A percentile compares a stretch with the other conserved stretches of the same genome.
Evolutionary conservation across 2,329 filamentous ascomycete species (phyloP).

Genomic region (Aspergillus sojae): DNA sequence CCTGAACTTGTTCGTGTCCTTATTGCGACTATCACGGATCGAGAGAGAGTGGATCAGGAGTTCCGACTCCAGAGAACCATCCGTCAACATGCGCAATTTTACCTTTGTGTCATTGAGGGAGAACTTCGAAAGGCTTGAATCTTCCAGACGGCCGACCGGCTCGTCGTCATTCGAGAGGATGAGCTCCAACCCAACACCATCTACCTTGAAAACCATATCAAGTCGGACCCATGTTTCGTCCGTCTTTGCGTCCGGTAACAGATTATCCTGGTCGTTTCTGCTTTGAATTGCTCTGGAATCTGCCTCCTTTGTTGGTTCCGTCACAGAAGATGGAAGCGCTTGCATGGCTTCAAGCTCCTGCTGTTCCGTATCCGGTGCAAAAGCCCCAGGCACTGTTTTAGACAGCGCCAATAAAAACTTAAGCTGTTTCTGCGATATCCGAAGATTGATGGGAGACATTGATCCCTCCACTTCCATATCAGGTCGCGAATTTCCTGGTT

Average conservation of each 20-base stretch:
- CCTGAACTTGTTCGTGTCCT: slow-evolving; percentile 91
- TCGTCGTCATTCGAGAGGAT: slow-evolving; percentile 74
- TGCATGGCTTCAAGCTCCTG: slow-evolving; percentile 73
- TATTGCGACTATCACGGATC: slow-evolving; percentile 85
- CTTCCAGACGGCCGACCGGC: slow-evolving; percentile 76
- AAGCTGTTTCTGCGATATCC: slow-evolving; percentile 86
- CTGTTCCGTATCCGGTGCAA: slow-evolving; percentile 72
- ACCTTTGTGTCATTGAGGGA: slow-evolving; percentile 89
- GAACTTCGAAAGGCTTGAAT: slow-evolving; percentile 87
- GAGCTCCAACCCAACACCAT: slow-evolving; percentile 85
- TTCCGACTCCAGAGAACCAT: slow-evolving; percentile 89
- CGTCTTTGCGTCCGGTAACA: slow-evolving; percentile 71
- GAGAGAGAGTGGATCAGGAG: slow-evolving; percentile 92
- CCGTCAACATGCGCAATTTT: slow-evolving; percentile 90
- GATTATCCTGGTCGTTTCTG: slow-evolving; percentile 51
- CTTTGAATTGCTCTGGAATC: slow-evolving; percentile 56
- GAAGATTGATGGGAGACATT: slow-evolving; percentile 91
- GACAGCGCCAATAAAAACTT: slow-evolving; percentile 88
- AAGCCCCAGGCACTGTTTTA: slow-evolving; percentile 82
- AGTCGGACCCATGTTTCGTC: slow-evolving; percentile 86
- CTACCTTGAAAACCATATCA: slow-evolving; percentile 86
- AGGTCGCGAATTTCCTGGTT: slow-evolving; percentile 72
- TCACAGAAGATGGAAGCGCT: slow-evolving; percentile 65
- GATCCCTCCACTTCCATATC: slow-evolving; percentile 89
- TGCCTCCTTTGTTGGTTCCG: slow-evolving; percentile 52